These are phyloP conservation scores for Ilyonectria destructans DNA, from an alignment of 2,329 filamentous ascomycete species.

Conservation along the genomic window DNA sequence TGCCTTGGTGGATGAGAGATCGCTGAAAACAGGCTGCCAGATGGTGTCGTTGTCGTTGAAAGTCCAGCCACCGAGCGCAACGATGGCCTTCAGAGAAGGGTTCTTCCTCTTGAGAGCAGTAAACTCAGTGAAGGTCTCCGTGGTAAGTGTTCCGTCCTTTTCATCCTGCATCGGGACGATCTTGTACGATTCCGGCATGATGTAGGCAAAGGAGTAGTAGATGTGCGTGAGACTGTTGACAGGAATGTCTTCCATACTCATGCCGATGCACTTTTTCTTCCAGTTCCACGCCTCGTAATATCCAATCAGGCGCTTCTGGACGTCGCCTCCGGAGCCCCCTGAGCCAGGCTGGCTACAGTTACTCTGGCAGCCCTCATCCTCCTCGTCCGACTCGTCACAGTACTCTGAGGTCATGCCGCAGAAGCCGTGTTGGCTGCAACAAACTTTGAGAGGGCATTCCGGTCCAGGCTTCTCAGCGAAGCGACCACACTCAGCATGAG, in stretches of 20 bases:
- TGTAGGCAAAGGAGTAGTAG: slow-evolving; percentile 52
- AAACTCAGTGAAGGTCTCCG: slow-evolving; percentile 44
- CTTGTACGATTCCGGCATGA: neutral
- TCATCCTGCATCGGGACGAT: slow-evolving; percentile 45
- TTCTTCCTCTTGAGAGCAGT: slow-evolving; percentile 51
- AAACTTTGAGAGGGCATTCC: slow-evolving; percentile 58
- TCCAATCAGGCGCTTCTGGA: slow-evolving; percentile 47
- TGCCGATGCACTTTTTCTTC: slow-evolving; percentile 28
- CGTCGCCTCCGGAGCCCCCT: slow-evolving; percentile 27
- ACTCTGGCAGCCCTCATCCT: slow-evolving; percentile 31
- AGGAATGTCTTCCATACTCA: slow-evolving; percentile 37
- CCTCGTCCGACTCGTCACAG: neutral
- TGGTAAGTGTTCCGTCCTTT: neutral
- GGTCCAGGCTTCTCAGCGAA: slow-evolving; percentile 42
- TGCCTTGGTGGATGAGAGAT: slow-evolving; percentile 40
- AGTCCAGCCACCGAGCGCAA: slow-evolving; percentile 61
- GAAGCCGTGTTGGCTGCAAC: slow-evolving; percentile 35
- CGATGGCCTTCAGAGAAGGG: slow-evolving; percentile 49
- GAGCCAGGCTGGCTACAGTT: slow-evolving; percentile 32
- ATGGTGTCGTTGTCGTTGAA: slow-evolving; percentile 46
- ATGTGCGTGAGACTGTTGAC: slow-evolving; percentile 47
- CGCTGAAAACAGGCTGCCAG: slow-evolving; percentile 46
- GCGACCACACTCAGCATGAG: slow-evolving; percentile 51
- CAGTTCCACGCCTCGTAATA: slow-evolving; percentile 53
- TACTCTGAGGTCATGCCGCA: slow-evolving; percentile 14